A percentile compares a stretch with the other conserved stretches of the same genome.
phyloP scores from a whole-genome alignment of 345 rosid species.

The Aquilaria sinensis region DNA sequence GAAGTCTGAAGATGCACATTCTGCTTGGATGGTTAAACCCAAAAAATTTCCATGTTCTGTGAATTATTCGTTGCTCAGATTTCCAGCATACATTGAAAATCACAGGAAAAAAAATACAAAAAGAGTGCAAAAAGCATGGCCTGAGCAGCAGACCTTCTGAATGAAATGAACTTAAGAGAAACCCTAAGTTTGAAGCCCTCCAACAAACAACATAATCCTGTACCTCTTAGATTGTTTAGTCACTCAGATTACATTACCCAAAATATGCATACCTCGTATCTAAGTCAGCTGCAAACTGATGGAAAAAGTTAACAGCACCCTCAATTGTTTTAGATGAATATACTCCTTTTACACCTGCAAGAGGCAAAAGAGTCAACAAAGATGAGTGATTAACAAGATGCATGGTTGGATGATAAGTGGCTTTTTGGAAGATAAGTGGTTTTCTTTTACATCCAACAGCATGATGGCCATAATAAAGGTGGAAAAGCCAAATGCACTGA shows the following conservation, averaged over 20 bases:
- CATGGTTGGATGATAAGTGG: constrained; percentile 1
- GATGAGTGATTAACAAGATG: constrained; percentile 2
- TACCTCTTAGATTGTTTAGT: no score
- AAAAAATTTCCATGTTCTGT: no score
- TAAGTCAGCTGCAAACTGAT: constrained; percentile 53
- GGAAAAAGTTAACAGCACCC: constrained; percentile 51
- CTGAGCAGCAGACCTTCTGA: no score
- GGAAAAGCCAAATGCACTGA: neutral
- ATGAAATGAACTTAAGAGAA: no score
- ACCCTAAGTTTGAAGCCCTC: no score
- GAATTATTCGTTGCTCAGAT: no score
- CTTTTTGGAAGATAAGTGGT: neutral
- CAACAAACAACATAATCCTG: no score
- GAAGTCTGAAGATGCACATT: no score
- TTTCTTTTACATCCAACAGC: neutral
- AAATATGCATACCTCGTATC: constrained; percentile 37
- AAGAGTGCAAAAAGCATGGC: no score
- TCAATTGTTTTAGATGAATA: constrained; percentile 68
- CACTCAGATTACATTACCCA: constrained; percentile 3
- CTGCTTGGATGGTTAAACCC: no score
- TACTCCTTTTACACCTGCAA: constrained; percentile 64
- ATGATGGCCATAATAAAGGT: neutral
- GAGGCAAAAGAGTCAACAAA: constrained; percentile 11
- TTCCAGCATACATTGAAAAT: no score
- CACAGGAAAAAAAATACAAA: no score